Percentiles rank a stretch among this genome's conserved stretches.
Conservation (phyloP, 2,329 filamentous ascomycete species). For the Alternaria triticimaculans region DNA sequence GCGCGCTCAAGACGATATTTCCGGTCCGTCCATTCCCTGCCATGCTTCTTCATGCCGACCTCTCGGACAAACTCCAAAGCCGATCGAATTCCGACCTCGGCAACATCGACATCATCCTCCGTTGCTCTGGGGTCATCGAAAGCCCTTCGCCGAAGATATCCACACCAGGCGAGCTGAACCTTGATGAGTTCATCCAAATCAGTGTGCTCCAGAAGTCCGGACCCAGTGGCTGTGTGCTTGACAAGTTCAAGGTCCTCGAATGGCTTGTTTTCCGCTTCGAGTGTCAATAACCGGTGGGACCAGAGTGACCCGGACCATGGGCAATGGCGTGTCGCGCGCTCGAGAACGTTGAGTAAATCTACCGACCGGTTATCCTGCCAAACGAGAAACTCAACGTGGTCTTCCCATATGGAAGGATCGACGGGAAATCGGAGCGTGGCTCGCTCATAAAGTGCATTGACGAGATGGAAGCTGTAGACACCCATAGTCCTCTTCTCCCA, state of each 20-base stretch:
- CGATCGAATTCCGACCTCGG: constrained; percentile 85
- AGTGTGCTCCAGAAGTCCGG: constrained; percentile 81
- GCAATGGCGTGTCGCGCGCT: constrained; percentile 86
- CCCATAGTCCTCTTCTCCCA: constrained; percentile 77
- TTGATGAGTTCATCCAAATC: constrained; percentile 89
- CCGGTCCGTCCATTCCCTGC: constrained; percentile 78
- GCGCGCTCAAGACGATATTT: constrained; percentile 89
- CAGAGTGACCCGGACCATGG: constrained; percentile 92
- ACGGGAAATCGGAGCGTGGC: constrained; percentile 76
- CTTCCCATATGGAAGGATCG: constrained; percentile 80
- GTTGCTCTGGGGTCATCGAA: constrained; percentile 73
- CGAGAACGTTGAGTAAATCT: constrained; percentile 71
- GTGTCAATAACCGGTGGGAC: constrained; percentile 85
- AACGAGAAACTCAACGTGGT: constrained; percentile 77
- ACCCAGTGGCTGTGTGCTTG: constrained; percentile 90
- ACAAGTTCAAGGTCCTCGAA: constrained; percentile 86
- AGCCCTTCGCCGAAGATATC: constrained; percentile 85
- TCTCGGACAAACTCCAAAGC: constrained; percentile 84
- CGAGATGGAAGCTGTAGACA: constrained; percentile 59
- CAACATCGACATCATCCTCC: constrained; percentile 81
- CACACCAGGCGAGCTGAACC: constrained; percentile 93
- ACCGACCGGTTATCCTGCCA: constrained; percentile 55
- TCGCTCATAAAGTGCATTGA: constrained; percentile 74
- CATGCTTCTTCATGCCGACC: constrained; percentile 79
- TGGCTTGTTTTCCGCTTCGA: constrained; percentile 76